Conservation (phyloP, 1,284 basidiomycete species). For the Golubevia sp. region DNA sequence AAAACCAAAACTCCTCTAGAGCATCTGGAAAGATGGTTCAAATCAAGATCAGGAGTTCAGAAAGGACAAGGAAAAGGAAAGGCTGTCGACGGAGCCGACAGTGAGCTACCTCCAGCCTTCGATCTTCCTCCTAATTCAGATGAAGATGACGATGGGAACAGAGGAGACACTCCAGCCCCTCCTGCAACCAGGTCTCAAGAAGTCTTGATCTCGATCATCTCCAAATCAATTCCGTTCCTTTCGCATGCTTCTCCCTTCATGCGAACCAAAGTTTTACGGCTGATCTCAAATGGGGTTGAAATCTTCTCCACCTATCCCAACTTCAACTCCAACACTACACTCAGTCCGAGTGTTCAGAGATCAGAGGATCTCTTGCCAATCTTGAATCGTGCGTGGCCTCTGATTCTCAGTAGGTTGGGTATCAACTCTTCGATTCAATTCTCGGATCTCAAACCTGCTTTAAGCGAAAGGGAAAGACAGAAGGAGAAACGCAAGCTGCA, state of each 20-base stretch:
- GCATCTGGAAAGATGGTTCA: slow-evolving; percentile 11
- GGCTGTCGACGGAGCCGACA: not conserved
- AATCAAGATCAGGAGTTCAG: not conserved
- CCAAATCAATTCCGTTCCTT: slow-evolving; percentile 22
- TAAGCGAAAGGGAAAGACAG: slow-evolving; percentile 2
- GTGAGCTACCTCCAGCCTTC: not conserved
- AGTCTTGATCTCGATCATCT: slow-evolving; percentile 16
- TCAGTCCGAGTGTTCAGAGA: too few species aligned
- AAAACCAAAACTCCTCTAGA: slow-evolving; percentile 9
- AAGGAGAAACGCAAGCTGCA: slow-evolving; percentile 8
- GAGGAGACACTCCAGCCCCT: slow-evolving; percentile 6
- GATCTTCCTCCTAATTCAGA: not conserved
- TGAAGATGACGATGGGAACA: not conserved
- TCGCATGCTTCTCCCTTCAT: slow-evolving; percentile 29
- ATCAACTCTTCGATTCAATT: not conserved
- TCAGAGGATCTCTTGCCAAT: slow-evolving; percentile 35
- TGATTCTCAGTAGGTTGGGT: slow-evolving; percentile 44
- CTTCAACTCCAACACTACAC: not conserved
- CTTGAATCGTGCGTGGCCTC: slow-evolving; percentile 48
- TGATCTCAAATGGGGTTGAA: slow-evolving; percentile 25
- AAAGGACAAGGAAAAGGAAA: not conserved
- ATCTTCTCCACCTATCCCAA: slow-evolving; percentile 26
- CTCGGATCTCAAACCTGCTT: not conserved
- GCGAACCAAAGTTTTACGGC: slow-evolving; percentile 19
- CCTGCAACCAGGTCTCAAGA: slow-evolving; percentile 3